These are phyloP conservation scores for Starmera amethionina DNA, from an alignment of 805 yeast species.

Conservation along the genomic window DNA sequence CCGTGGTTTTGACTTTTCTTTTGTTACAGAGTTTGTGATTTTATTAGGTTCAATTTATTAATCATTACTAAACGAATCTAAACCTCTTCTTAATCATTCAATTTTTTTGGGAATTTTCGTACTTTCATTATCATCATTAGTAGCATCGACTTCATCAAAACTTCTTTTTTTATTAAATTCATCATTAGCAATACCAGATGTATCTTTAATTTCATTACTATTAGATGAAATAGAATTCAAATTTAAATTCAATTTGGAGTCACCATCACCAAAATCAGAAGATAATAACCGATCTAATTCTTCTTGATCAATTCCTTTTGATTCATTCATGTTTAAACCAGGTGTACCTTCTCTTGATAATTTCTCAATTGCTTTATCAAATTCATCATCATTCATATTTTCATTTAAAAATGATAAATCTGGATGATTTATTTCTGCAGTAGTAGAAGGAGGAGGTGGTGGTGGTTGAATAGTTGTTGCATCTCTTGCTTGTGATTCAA, in stretches of 20 bases:
- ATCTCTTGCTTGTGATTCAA: too few species aligned
- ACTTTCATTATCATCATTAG: neutral
- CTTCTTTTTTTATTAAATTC: neutral
- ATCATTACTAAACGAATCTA: too few species aligned
- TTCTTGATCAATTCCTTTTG: constrained; percentile 14
- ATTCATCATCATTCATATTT: constrained; percentile 16
- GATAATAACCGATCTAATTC: constrained; percentile 16
- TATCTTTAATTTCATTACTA: too few species aligned
- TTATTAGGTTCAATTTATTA: too few species aligned
- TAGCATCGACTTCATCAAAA: neutral
- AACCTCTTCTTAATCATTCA: too few species aligned
- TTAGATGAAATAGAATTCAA: too few species aligned
- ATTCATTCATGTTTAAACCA: constrained; percentile 7
- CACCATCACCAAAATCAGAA: constrained; percentile 9
- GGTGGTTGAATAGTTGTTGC: too few species aligned
- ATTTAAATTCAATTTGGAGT: neutral
- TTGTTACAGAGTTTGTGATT: too few species aligned
- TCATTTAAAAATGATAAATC: constrained; percentile 5
- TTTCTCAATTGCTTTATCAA: constrained; percentile 17
- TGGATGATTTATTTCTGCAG: neutral
- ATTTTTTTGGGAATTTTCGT: neutral
- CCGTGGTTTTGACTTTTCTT: too few species aligned
- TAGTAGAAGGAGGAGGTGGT: neutral
- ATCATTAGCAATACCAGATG: neutral
- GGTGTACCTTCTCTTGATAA: constrained; percentile 19